Evolutionary conservation across 148 eudicot genomes (phyloP), one percentile per base, ranked within the genome.

Genomic region (Rhododendron kiyosumense): DNA sequence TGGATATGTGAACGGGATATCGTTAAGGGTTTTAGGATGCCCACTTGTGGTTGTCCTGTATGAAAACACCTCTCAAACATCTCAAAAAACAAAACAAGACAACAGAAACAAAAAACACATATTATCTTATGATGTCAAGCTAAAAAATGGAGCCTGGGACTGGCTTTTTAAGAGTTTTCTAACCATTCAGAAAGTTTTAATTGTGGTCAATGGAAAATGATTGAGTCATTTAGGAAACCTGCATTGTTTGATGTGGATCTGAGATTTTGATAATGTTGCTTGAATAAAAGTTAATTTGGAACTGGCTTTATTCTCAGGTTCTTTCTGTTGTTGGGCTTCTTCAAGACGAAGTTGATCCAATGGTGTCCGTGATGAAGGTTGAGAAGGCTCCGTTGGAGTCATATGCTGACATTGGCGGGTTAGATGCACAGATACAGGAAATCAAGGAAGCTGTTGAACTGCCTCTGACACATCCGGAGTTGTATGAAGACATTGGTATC

Each of bases 361-460:
- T 96, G 99, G 99, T 96, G 65, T 96, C 99, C 30, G 99, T 96
- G 8, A 96, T 96, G 99, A 96, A 96, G 90, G 99, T 96, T 79
- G 99, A 96, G 92, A 96, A 96, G 86, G 99, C 99, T 65, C 99
- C 99, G 0, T 86, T 96, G 85, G 99, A 96, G 87, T 96, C 99
- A 8, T 96, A 96, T 90, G 99, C 99, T 86, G 99, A 96, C 77
- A 96, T 96, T 41, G 99, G 99, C 79, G 99, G 99, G 71, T 91
- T 96, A 69, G 99, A 96, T 91, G 94, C 99, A 54, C 99, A 96
- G 88, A 96, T 96, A 82, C 99, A 96, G 92, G 99, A 96, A 88
- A 96, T 96, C 30, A 96, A 96, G 88, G 99, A 96, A 91, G 99
- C 99, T 36, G 99, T 96, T 86, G 99, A 96, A 90, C 96, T 96